Conservation (phyloP, 257 asterid genomes). For the Craterostigma plantagineum region DNA sequence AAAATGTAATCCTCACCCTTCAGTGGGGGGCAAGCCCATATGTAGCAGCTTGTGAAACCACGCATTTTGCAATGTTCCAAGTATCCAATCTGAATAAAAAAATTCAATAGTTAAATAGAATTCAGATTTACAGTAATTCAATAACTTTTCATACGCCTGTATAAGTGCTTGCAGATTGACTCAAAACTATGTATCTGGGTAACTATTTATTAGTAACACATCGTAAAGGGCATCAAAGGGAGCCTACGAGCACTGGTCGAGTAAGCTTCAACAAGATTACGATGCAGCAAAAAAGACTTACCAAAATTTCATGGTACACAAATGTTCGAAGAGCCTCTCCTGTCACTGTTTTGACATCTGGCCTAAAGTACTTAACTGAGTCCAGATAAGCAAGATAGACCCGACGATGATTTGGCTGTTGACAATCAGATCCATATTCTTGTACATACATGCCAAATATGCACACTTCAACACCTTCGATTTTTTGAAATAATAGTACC, state of each 20-base stretch:
- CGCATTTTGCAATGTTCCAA: slow-evolving; percentile 87
- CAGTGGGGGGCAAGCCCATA: slow-evolving; percentile 98
- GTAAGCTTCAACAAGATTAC: too few species aligned
- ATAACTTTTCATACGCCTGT: too few species aligned
- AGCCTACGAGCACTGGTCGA: too few species aligned
- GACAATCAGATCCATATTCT: slow-evolving; percentile 95
- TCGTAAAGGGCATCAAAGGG: too few species aligned
- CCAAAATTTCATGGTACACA: slow-evolving; percentile 97
- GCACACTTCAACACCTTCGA: slow-evolving; percentile 98
- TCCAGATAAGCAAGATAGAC: slow-evolving; percentile 92
- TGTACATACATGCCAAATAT: slow-evolving; percentile 94
- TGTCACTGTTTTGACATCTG: slow-evolving; percentile 68
- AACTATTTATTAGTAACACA: too few species aligned
- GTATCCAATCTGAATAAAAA: slow-evolving; percentile 60
- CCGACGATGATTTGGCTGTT: slow-evolving; percentile 87
- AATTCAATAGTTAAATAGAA: too few species aligned
- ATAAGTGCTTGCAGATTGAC: too few species aligned
- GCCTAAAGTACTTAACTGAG: slow-evolving; percentile 97
- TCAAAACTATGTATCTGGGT: too few species aligned
- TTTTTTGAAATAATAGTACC: slow-evolving; percentile 70
- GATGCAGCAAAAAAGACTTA: slow-evolving; percentile 14
- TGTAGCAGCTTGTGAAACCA: slow-evolving; percentile 90
- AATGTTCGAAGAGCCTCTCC: slow-evolving; percentile 97
- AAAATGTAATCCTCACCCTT: slow-evolving; percentile 95
- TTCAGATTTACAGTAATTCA: too few species aligned